Base-by-base conservation (phyloP, 768 basidiomycete species). In the Kwoniella europaea region DNA sequence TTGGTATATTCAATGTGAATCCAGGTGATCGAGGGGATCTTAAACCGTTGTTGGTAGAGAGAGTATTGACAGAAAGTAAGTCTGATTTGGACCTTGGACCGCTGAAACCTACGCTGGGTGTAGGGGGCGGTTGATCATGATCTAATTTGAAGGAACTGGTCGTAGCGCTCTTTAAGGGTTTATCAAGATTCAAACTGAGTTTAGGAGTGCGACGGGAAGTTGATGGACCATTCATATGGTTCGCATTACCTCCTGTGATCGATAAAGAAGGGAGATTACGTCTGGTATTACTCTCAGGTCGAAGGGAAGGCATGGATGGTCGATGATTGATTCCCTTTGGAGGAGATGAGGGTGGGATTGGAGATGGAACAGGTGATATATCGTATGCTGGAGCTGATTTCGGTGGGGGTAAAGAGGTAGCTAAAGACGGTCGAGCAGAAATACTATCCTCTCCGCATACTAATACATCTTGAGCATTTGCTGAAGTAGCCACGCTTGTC, bases 241-340 rank as follows among this genome's bases (percentile, higher is more conserved):
- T 22, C 9, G 35, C 52, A 16, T 27, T 46, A 24, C 68, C 27
- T 24, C 64, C 43, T 65, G 67, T 60, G 2, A 78, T 75, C 10
- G 72, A 68, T 35, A 77, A 56, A 2, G 73, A 54, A 4, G 86
- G 70, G 74, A 85, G 84, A 82, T 81, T 85, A 18, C 86, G 86
- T 35, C 88, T 88, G 7, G 87, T 86, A 52, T 88, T 87, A 0
- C 88, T 88, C 72, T 88, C 87, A 67, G 88, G 65, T 87, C 78
- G 71, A 24, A 79, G 74, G 22, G 72, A 69, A 13, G 82, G 79
- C 63, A 79, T 74, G 9, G 82, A 81, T 0, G 79, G 68, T 18
- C 79, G 78, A 68, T 81, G 74, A 10, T 72, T 61, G 27, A 77
- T 7, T 4, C 29, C 53, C 52, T 50, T 63, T 13, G 68, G 22